Evolutionary conservation across 345 rosid species (phyloP), one percentile per base, ranked within the genome.

Genomic region (Eucalyptus pauciflora): DNA sequence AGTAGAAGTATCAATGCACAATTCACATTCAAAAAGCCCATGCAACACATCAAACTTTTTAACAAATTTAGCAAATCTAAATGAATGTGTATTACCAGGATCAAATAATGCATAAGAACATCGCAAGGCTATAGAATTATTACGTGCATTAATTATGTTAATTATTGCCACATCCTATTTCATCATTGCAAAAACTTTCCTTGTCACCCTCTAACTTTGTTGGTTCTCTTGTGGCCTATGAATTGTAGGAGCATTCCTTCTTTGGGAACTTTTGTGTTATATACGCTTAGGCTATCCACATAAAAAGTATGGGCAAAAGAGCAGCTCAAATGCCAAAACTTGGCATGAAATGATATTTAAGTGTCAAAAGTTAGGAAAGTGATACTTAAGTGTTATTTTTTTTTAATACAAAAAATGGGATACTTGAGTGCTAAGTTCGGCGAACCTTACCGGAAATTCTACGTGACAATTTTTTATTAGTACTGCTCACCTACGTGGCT

Each of bases 301-400:
- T 52, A 52, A 52, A 52, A 52, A 18, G 10, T 9, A 52, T 7
- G 8, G 58, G 25, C 4, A 52, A 52, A 52, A 52, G 56, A 18
- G 20, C 0, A 52, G 1, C 0, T 0, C 1, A 52, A 52, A 5
- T 18, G 58, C 10, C 25, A 52, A 52, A 52, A 20, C 5, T 52
- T 52, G 1, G 0, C 25, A 52, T 3, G 22, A 20, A 52, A 0
- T 4, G 25, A 52, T 52, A 52, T 20, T 18, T 52, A 52, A 52
- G 10, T 20, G 25, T 7, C 24, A 52, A 52, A 20, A 52, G 25
- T 52, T 20, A 52, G 5, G 5, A 1, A 18, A 52, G 5, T 52
- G 25, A 52, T 52, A 52, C 1, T 52, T 52, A 52, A 52, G 2
- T 20, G 2, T 52, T 1, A 52, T 3, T 7, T 51, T 6, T 15